These are phyloP conservation scores for Helicostylum pulchrum DNA, from an alignment of 192 early-diverging fungal genomes.

Conservation along the genomic window DNA sequence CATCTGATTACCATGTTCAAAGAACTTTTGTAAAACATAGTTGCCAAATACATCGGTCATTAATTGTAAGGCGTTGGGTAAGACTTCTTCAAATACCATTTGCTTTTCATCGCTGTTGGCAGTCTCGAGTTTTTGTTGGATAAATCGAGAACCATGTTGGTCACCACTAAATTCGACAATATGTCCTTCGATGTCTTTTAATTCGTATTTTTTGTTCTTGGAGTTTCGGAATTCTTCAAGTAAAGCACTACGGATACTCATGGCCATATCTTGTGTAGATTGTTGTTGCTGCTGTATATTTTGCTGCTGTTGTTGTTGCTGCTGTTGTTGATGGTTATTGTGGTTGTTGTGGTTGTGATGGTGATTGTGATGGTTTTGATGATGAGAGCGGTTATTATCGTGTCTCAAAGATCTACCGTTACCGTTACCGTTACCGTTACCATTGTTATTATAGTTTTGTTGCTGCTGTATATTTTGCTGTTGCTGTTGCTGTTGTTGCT, in stretches of 20 bases:
- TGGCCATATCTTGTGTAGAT: conserved; percentile 44
- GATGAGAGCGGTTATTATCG: no score
- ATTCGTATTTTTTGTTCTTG: conserved; percentile 96
- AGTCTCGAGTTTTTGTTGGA: conserved; percentile 97
- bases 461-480: neutral
- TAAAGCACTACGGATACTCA: conserved; percentile 75
- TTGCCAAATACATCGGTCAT: conserved; percentile 99
- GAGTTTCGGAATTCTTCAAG: conserved; percentile 97
- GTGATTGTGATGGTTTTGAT: no score
- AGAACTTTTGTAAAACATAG: conserved; percentile 99
- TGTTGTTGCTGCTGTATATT: conserved; percentile 32
- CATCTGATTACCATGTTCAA: conserved; percentile 93
- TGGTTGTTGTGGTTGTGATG: no score
- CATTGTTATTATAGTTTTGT: no score
- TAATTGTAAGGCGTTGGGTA: conserved; percentile 84
- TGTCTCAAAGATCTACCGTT: no score
- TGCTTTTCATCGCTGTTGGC: conserved; percentile 93
- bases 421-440: no score
- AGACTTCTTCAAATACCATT: conserved; percentile 94
- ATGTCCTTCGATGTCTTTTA: conserved; percentile 89
- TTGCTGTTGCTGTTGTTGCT: conserved; percentile 39
- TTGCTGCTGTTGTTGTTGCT: conserved; percentile 34
- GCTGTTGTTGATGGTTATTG: neutral
- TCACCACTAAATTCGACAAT: conserved; percentile 99
- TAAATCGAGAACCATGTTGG: conserved; percentile 97